These are phyloP conservation scores for Zasmidium citrigriseum DNA, from an alignment of 2,329 filamentous ascomycete genomes.

Conservation along the genomic window DNA sequence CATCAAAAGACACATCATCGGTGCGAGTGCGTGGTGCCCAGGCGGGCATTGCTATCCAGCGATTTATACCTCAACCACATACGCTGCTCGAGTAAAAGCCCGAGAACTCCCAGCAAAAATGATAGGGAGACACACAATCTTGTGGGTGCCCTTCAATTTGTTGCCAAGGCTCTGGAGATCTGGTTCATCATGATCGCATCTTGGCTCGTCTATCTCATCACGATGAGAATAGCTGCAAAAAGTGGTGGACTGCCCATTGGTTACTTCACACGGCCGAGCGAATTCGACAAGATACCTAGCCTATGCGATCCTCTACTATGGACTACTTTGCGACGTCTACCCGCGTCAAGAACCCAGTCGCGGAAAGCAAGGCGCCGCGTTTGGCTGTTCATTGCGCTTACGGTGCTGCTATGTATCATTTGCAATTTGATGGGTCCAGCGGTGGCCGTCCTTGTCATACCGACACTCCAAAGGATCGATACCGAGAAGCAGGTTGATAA, in stretches of 20 bases:
- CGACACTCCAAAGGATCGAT: slow-evolving; percentile 27
- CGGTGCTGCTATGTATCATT: slow-evolving; percentile 26
- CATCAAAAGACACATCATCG: slow-evolving; percentile 28
- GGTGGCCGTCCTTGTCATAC: slow-evolving; percentile 29
- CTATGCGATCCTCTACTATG: slow-evolving; percentile 30
- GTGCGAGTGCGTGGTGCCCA: slow-evolving; percentile 33
- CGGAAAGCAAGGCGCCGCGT: not conserved
- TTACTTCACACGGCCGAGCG: slow-evolving; percentile 29
- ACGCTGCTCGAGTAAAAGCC: not conserved
- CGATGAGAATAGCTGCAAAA: slow-evolving; percentile 27
- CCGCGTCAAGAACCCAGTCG: not conserved
- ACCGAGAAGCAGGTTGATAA: not conserved
- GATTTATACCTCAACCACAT: slow-evolving; percentile 7
- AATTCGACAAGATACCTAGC: slow-evolving; percentile 28
- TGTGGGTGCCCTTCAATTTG: slow-evolving; percentile 33
- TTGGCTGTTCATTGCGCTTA: slow-evolving; percentile 20
- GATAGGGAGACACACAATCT: slow-evolving; percentile 30
- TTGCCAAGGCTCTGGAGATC: slow-evolving; percentile 34
- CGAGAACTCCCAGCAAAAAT: slow-evolving; percentile 9
- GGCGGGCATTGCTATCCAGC: slow-evolving; percentile 17
- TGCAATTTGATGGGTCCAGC: slow-evolving; percentile 37
- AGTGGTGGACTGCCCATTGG: slow-evolving; percentile 30
- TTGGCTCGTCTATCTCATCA: slow-evolving; percentile 31
- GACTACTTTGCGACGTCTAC: slow-evolving; percentile 16
- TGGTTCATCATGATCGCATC: slow-evolving; percentile 34